Evolutionary conservation across 2,329 filamentous ascomycete species (phyloP), one percentile per base, ranked within the genome.

Genomic region (Trichoderma breve): DNA sequence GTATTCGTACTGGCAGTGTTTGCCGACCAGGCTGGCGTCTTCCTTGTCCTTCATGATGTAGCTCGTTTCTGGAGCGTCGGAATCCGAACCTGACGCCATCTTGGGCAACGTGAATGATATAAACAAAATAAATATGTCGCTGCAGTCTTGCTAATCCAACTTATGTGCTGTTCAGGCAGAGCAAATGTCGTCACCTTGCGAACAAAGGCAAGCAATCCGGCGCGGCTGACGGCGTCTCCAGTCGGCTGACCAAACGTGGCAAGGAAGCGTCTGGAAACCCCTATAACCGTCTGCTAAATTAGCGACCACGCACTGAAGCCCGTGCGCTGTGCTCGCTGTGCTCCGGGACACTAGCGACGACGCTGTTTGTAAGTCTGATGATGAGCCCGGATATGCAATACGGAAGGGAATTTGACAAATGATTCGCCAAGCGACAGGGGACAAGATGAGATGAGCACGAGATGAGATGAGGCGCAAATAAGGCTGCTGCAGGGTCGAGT

Each of bases 1-100:
- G 86, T 94, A 97, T 75, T 92, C 86, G 83, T 93, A 91, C 81
- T 98, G 90, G 87, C 96, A 99, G 85, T 98, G 95, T 74, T 89
- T 89, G 82, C 96, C 96, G 76, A 98, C 92, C 28, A 95, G 88
- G 77, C 93, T 91, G 62, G 95, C 91, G 82, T 98, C 95, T 80
- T 87, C 80, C 73, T 82, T 87, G 78, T 90, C 88, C 78, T 92
- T 86, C 91, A 95, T 95, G 80, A 91, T 87, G 84, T 91, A 94
- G 80, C 86, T 91, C 62, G 85, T 86, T 74, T 85, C 84, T 69
- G 83, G 80, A 73, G 80, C 73, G 67, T 79, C 77, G 69, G 76
- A 74, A 72, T 83, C 83, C 75, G 84, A 83, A 76, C 86, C 83
- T 74, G 87, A 86, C 39, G 88, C 83, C 89, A 91, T 90, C 73